Evolutionary conservation across 2,329 filamentous ascomycete species (phyloP).

Genomic region (Xylaria sp.): DNA sequence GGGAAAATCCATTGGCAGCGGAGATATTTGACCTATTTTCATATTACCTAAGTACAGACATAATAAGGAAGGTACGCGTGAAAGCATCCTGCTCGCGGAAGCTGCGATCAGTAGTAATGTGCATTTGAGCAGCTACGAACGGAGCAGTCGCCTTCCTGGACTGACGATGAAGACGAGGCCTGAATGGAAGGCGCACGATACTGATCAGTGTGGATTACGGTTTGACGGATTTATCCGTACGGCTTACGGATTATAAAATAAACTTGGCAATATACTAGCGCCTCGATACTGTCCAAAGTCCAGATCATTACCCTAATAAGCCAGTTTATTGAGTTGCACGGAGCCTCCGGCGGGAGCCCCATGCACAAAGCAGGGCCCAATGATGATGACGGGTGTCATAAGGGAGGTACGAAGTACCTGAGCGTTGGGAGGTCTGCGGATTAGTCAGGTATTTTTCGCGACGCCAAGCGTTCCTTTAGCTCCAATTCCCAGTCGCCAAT

Average conservation of each 20-base stretch:
- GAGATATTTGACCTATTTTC: too few relatives aligned
- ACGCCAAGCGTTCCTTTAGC: conserved; percentile 22
- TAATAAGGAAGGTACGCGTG: neutral
- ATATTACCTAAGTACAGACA: too few relatives aligned
- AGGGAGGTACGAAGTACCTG: too few relatives aligned
- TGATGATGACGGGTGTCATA: too few relatives aligned
- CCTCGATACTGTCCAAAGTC: conserved; percentile 8
- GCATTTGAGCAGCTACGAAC: neutral
- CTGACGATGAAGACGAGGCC: neutral
- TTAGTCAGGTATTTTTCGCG: conserved; percentile 14
- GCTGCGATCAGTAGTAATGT: neutral
- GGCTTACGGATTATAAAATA: neutral
- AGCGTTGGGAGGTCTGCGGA: too few relatives aligned
- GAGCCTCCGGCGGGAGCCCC: too few relatives aligned
- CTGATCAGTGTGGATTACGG: neutral
- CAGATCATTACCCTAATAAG: conserved; percentile 11
- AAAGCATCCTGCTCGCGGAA: neutral
- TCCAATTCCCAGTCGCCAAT: conserved; percentile 5
- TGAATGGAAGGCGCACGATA: neutral
- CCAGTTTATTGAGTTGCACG: too few relatives aligned
- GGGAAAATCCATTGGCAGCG: too few relatives aligned
- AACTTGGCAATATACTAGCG: neutral
- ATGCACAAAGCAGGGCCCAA: too few relatives aligned
- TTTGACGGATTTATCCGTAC: neutral
- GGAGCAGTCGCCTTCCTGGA: neutral